Evolutionary conservation across 202 grass and related monocot genomes (phyloP).

Genomic region (Saccharum hybrid): DNA sequence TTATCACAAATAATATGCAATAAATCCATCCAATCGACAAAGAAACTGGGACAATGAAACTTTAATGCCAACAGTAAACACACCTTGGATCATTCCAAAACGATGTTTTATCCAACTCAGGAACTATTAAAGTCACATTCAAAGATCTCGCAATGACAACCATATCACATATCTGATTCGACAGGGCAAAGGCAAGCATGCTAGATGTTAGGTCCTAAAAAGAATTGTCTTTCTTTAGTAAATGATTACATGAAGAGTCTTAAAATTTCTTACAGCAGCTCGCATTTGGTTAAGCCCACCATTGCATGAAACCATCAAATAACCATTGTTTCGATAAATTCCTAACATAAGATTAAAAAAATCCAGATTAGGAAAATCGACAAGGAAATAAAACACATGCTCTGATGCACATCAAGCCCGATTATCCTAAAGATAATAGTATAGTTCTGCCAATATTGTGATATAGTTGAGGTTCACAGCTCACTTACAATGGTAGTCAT

Average conservation of each 20-base stretch:
- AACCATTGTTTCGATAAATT: conserved; percentile 32
- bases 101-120: conserved; percentile 85
- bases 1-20: not conserved
- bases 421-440: not conserved
- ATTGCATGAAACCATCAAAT: no score
- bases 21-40: not conserved
- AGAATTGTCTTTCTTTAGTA: not conserved
- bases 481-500: not conserved
- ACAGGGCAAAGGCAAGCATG: conserved; percentile 36
- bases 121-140: conserved; percentile 87
- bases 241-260: conserved; percentile 38
- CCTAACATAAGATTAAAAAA: conserved; percentile 42
- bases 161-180: conserved; percentile 93
- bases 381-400: not conserved
- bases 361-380: not conserved
- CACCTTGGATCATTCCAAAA: conserved; percentile 94
- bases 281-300: no score
- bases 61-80: conserved; percentile 31
- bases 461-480: not conserved
- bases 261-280: not conserved
- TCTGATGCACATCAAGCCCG: not conserved
- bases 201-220: conserved; percentile 14
- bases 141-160: conserved; percentile 82
- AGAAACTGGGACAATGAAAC: conserved; percentile 1
- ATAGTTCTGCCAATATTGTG: conserved; percentile 3